Evolutionary conservation across 164 flowering plant species (phyloP).

Genomic region (Vitis riparia): DNA sequence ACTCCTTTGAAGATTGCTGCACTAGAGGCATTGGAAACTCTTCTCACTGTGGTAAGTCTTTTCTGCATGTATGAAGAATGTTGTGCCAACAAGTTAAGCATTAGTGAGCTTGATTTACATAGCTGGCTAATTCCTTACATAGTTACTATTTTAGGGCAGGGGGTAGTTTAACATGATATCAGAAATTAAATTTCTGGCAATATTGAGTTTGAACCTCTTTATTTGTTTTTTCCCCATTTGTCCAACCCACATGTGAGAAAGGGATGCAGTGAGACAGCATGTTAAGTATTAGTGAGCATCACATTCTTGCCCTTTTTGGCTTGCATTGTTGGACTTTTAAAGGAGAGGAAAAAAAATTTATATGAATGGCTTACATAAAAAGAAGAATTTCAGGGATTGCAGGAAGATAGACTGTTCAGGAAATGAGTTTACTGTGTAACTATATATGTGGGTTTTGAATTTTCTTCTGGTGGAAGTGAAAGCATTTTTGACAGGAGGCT

Average conservation of each 20-base stretch:
- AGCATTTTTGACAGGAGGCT: too few species aligned
- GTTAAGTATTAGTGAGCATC: too few species aligned
- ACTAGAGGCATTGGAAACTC: constrained; percentile 10
- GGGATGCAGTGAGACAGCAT: too few species aligned
- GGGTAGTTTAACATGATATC: too few species aligned
- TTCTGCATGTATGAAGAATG: not conserved
- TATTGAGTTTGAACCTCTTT: too few species aligned
- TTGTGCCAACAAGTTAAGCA: not conserved
- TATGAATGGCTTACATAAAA: not conserved
- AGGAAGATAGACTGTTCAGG: not conserved
- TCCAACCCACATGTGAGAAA: too few species aligned
- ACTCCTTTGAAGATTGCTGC: constrained; percentile 8
- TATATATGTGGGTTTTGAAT: not conserved
- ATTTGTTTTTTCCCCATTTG: too few species aligned
- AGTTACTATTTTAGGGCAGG: too few species aligned
- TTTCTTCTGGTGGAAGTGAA: not conserved
- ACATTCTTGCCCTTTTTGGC: not conserved
- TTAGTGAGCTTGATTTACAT: not conserved
- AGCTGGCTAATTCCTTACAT: too few species aligned
- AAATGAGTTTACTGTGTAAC: not conserved
- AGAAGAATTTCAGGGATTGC: not conserved
- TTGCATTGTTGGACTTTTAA: not conserved
- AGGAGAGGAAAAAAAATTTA: not conserved
- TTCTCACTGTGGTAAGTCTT: constrained; percentile 5
- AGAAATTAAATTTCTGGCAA: too few species aligned